A percentile compares a stretch with the other conserved stretches of the same genome.
Evolutionary conservation across 257 asterid species (phyloP).

Genomic region (Solanum medicagineum): DNA sequence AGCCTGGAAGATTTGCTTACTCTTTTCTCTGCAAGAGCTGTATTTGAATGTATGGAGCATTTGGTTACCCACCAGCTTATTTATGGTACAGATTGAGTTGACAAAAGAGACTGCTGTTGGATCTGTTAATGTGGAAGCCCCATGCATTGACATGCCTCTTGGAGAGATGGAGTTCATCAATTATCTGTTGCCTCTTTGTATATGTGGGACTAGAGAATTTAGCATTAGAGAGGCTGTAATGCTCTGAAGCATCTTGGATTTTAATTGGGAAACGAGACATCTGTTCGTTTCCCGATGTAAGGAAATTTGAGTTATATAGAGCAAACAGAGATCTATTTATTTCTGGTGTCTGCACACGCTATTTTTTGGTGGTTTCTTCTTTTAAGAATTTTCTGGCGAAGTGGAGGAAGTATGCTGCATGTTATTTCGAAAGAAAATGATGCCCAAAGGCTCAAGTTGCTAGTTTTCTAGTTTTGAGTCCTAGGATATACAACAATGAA

Average conservation of each 20-base stretch:
- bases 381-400: constrained; percentile 5
- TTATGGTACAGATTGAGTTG: constrained; percentile 21
- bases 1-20: not conserved
- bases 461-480: not conserved
- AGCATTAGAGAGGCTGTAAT: not conserved
- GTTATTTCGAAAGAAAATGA: not conserved
- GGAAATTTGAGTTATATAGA: constrained; percentile 4
- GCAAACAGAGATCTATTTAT: not conserved
- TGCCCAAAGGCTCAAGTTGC: not conserved
- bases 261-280: not conserved
- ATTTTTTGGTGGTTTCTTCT: not conserved
- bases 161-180: constrained; percentile 1
- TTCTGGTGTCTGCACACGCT: not conserved
- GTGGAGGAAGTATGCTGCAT: not conserved
- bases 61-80: constrained; percentile 19
- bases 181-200: constrained; percentile 1
- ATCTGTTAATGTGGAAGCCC: not conserved
- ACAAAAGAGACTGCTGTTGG: constrained; percentile 19
- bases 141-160: not conserved
- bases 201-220: not conserved
- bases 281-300: constrained; percentile 2
- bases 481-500: not conserved
- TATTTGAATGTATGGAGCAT: not conserved
- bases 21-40: constrained; percentile 6
- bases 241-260: not conserved